Evolutionary conservation across 257 asterid species (phyloP), one percentile per base, ranked within the genome.

Genomic region (Jasminum sambac): DNA sequence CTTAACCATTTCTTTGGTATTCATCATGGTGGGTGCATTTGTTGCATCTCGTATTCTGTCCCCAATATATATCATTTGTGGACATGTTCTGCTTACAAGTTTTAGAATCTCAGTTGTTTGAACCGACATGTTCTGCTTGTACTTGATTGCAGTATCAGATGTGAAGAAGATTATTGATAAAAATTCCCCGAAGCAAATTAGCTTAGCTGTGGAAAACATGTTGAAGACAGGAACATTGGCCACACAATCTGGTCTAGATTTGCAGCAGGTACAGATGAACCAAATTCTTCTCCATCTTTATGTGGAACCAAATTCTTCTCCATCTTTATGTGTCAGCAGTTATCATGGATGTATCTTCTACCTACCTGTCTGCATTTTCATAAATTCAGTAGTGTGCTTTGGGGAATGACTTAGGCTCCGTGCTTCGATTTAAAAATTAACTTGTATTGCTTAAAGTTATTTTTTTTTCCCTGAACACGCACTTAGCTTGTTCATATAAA

Each of bases 181-280:
- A 85, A 77, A 73, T 78, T 65, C 74, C 62, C 97, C 99, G 34
- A 76, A 52, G 66, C 90, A 80, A 72, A 89, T 89, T 64, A 87
- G 98, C 69, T 75, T 74, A 72, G 84, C 84, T 82, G 79, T 95
- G 81, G 97, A 89, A 64, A 91, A 82, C 78, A 66, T 95, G 89
- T 68, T 95, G 80, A 91, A 89, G 90, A 95, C 99, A 12, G 99
- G 99, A 76, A 79, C 80, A 66, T 67, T 95, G 82, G 72, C n/a
- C 50, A 88, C 99, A 65, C 85, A 84, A 70, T 76, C 96, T 39
- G 93, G 96, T 66, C 74, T 95, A 66, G 99, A 95, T 83, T 80
- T 95, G 81, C 96, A 85, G 79, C 97, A 95, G 99, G 99, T 95
- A 94, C 73, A 41, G 19, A 55, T 44, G 26, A 36, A 63, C 43